Evolutionary conservation across 2,329 filamentous ascomycete species (phyloP), one percentile per base, ranked within the genome.

Genomic region (Furcasterigmium sp.): DNA sequence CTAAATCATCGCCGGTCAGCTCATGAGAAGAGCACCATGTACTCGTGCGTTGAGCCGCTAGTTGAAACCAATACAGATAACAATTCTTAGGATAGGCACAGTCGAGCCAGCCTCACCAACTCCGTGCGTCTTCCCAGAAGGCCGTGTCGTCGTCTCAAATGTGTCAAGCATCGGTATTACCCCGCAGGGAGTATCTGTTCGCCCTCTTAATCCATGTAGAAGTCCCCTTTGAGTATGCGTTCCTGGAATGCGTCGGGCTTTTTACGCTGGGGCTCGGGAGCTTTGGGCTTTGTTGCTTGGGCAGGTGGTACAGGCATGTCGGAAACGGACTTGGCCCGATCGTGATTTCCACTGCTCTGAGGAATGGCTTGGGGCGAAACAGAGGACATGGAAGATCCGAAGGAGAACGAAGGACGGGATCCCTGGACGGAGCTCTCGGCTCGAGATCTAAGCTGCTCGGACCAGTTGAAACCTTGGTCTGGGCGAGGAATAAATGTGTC

Each of bases 241-340:
- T 98, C 93, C 66, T 96, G 91, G 70, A 96, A 93, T 50, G 85
- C 85, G 69, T 98, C 93, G 23, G 91, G 91, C 72, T 91, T 94
- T 51, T 74, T 74, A 29, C 75, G 69, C 41, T 43, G 34, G 3
- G 39, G 39, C 55, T 73, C 65, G 40, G 63, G 56, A 39, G 65
- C 65, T 52, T 70, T 68, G 39, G 71, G 68, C 34, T 68, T 54
- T 37, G 72, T 65, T 15, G 70, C 63, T 52, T 80, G 71, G 34
- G 64, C 68, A 15, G 76, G 78, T 32, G 77, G 78, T 26, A 68
- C 69, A 2, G 76, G 74, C 73, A 81, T 78, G 48, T 82, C 79
- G 51, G 76, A 77, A 46, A 89, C 73, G 44, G 85, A 88, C 69
- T 82, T 85, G 58, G 83, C 74, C 45, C 85, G 77, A 52, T 85